Conservation (phyloP, 306 rosid species). For the Luffa aegyptiaca region DNA sequence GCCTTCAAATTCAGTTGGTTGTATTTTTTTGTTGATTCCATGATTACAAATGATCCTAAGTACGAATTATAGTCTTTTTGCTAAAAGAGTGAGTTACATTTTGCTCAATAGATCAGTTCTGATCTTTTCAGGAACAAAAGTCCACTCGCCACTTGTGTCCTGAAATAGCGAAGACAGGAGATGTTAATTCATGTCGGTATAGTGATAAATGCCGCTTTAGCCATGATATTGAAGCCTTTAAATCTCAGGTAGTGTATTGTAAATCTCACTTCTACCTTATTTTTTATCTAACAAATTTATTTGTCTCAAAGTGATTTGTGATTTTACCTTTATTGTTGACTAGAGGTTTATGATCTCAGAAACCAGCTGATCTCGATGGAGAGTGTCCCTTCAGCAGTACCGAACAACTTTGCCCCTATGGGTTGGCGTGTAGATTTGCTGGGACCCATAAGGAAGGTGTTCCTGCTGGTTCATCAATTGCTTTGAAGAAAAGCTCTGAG, state of each 20-base stretch:
- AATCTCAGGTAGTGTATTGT: constrained; percentile 47
- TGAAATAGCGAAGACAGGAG: constrained; percentile 57
- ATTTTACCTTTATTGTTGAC: neutral
- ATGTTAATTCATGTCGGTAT: constrained; percentile 55
- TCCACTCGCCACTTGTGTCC: constrained; percentile 58
- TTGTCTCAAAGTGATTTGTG: neutral
- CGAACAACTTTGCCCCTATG: constrained; percentile 60
- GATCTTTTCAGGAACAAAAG: constrained; percentile 48
- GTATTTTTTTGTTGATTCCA: neutral
- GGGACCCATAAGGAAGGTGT: constrained; percentile 42
- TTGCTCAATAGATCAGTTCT: neutral
- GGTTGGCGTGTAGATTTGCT: constrained; percentile 70
- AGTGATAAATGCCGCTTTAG: constrained; percentile 78
- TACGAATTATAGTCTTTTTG: neutral
- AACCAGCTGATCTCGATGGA: constrained; percentile 68
- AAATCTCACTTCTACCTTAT: neutral
- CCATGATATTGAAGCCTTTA: constrained; percentile 70
- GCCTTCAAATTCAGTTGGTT: neutral
- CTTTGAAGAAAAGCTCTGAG: constrained; percentile 40
- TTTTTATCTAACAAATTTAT: neutral
- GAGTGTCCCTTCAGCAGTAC: constrained; percentile 58
- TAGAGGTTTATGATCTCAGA: constrained; percentile 33
- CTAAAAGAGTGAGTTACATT: neutral
- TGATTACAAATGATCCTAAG: neutral
- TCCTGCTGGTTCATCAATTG: constrained; percentile 18